These are phyloP conservation scores for Meripilus lineatus DNA, from an alignment of 1,284 basidiomycete species.

Conservation along the genomic window DNA sequence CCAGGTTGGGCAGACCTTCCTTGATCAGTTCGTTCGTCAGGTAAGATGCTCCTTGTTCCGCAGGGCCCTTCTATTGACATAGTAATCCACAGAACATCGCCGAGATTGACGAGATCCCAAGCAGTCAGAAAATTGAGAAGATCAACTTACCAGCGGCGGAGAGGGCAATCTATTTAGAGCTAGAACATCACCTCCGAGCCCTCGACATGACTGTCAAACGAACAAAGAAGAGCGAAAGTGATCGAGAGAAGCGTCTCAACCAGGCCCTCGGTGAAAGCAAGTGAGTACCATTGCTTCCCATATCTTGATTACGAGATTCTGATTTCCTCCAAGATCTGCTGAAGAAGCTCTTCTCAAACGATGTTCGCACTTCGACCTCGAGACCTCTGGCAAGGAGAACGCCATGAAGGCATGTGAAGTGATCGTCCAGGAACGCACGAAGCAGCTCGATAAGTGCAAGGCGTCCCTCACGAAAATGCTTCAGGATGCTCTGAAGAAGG, in stretches of 20 bases:
- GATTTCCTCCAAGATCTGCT: slow-evolving; percentile 37
- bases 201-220: slow-evolving; percentile 86
- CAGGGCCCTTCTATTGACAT: slow-evolving; percentile 3
- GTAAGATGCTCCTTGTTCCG: slow-evolving; percentile 34
- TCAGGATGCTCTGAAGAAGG: slow-evolving; percentile 58
- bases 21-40: slow-evolving; percentile 82
- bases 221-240: slow-evolving; percentile 83
- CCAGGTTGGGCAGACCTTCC: slow-evolving; percentile 78
- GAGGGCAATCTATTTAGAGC: slow-evolving; percentile 90
- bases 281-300: slow-evolving; percentile 36
- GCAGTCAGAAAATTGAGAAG: slow-evolving; percentile 60
- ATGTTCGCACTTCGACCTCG: slow-evolving; percentile 90
- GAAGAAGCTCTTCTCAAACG: slow-evolving; percentile 91
- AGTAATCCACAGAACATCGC: slow-evolving; percentile 72
- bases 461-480: slow-evolving; percentile 67
- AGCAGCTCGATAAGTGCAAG: slow-evolving; percentile 78
- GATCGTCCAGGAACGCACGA: slow-evolving; percentile 78
- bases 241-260: slow-evolving; percentile 84
- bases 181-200: slow-evolving; percentile 91
- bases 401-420: slow-evolving; percentile 90
- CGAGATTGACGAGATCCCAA: slow-evolving; percentile 94
- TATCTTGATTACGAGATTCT: not conserved
- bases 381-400: slow-evolving; percentile 67
- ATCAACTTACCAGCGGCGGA: slow-evolving; percentile 88
- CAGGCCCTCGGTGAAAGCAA: slow-evolving; percentile 87